Conservation (phyloP, 78 protist species). For the Protostelium mycophagum region DNA sequence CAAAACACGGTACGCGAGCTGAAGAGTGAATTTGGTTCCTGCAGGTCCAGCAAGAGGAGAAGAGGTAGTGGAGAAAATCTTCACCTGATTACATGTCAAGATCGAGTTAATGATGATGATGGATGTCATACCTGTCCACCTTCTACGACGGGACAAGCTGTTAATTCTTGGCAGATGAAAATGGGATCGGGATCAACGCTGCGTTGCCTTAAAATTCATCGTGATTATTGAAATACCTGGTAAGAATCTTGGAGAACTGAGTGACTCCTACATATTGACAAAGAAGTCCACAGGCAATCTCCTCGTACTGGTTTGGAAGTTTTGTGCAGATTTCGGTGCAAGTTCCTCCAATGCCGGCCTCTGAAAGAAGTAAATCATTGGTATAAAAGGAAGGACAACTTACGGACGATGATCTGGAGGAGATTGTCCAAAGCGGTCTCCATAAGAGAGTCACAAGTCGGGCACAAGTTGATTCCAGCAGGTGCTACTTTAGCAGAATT, state of each 20-base stretch:
- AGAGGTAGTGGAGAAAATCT: neutral
- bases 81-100: neutral
- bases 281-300: neutral
- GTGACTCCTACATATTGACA: neutral
- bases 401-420: neutral
- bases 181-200: neutral
- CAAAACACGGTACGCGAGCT: neutral
- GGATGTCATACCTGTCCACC: neutral
- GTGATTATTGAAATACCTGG: neutral
- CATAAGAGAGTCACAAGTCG: neutral
- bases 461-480: neutral
- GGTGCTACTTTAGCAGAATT: too few relatives aligned
- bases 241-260: neutral
- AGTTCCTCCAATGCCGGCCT: neutral
- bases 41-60: neutral
- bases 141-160: neutral
- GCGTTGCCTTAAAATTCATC: neutral
- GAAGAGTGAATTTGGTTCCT: neutral
- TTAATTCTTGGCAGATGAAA: neutral
- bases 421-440: neutral
- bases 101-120: neutral
- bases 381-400: neutral
- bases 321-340: neutral
- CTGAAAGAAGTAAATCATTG: neutral
- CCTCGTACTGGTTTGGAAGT: neutral